Base-by-base conservation (phyloP, 306 rosid species). In the Fragaria ananassa region DNA sequence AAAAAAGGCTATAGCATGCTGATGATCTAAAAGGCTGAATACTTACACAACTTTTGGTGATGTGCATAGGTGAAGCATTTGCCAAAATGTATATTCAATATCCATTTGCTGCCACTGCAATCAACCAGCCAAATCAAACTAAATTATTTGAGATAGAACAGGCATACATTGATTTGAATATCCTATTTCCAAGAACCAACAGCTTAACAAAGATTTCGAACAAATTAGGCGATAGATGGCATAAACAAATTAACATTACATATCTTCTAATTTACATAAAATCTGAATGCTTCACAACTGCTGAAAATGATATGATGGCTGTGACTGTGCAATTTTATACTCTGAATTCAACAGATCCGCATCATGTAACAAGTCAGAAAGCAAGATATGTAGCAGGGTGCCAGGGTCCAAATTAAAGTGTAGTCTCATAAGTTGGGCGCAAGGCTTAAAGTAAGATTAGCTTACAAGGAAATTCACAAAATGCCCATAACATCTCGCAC, bases 101-200 rank as follows among this genome's bases (percentile, higher is more conserved):
- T 96, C 99, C 99, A 96, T 96, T 92, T 96, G 98, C 85, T 88
- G 98, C 99, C 99, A 96, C 99, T 96, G 76, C 81, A 89, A 81
- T 69, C 56, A 75, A 69, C 64, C 74, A 78, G 31, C 42, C 53
- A 75, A 64, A 71, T 76, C 31, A 46, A 25, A 47, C 46, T 35
- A 25, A 68, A 79, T 63, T 58, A 27, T 12, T 65, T 65, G 79
- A 76, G 61, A 67, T 27, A 47, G 77, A 76, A 68, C 60, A 44
- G 81, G 44, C 42, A 60, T 15, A 54, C 9, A 15, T 27, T 17
- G 5, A 49, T 60, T 50, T 21, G 44, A 45, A 15, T 42, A 68
- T 1, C 2, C 39, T 41, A 11, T 19, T 45, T 67, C 42, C 41
- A 10, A 72, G 6, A 74, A 44, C 53, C 58, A 44, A 57, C 47